Percentiles rank a stretch among this genome's conserved stretches.
Evolutionary conservation across 148 eudicot genomes (phyloP).

Genomic region (Vaccinium vitisidaea): DNA sequence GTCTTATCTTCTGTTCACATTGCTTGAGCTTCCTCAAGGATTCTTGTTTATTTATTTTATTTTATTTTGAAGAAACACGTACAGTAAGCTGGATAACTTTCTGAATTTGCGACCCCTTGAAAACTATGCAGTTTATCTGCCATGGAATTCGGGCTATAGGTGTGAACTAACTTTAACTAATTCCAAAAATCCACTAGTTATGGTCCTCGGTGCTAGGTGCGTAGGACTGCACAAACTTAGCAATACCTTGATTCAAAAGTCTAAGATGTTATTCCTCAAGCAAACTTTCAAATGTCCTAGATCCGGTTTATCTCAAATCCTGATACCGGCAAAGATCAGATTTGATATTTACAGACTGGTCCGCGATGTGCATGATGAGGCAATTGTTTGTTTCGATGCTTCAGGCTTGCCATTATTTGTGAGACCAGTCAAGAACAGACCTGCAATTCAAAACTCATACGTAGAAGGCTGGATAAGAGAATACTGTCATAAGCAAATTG

Average conservation of each 20-base stretch:
- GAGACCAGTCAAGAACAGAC: background rate
- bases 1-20: background rate
- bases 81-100: background rate
- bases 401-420: background rate
- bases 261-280: background rate
- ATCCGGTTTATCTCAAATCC: background rate
- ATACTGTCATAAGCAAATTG: constrained; percentile 4
- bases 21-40: background rate
- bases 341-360: background rate
- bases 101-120: background rate
- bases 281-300: background rate
- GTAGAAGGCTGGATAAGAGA: background rate
- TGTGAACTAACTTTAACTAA: background rate
- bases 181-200: background rate
- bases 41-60: background rate
- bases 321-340: background rate
- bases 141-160: background rate
- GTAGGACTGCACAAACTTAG: background rate
- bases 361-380: background rate
- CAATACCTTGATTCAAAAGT: background rate
- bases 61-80: background rate
- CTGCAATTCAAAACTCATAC: background rate
- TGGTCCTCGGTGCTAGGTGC: background rate
- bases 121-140: background rate
- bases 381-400: background rate